phyloP scores from a whole-genome alignment of 805 yeast species.

The Candida hungchunana region DNA sequence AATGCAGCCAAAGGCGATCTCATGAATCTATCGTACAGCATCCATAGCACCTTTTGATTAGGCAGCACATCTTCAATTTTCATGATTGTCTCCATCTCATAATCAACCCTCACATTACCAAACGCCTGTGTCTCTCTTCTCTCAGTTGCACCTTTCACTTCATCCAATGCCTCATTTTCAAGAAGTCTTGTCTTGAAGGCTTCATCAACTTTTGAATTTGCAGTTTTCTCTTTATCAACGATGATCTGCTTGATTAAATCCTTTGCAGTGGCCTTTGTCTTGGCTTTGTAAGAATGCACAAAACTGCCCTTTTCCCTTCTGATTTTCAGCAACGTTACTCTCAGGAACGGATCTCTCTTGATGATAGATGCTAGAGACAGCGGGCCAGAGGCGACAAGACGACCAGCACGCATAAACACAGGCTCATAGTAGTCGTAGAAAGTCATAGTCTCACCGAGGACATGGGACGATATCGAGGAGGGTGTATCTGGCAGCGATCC shows the following conservation, averaged over 20 bases:
- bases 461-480: slow-evolving; percentile 1
- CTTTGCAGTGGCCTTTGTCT: slow-evolving; percentile 8
- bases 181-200: slow-evolving; percentile 30
- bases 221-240: slow-evolving; percentile 15
- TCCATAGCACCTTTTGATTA: slow-evolving; percentile 21
- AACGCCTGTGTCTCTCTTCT: slow-evolving; percentile 15
- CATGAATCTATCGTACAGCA: slow-evolving; percentile 21
- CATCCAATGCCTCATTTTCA: slow-evolving; percentile 37
- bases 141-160: slow-evolving; percentile 22
- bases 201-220: slow-evolving; percentile 20
- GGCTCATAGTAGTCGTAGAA: slow-evolving; percentile 30
- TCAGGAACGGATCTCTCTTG: slow-evolving; percentile 29
- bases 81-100: slow-evolving; percentile 20
- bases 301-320: slow-evolving; percentile 26
- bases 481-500: slow-evolving; percentile 4
- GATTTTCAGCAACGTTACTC: slow-evolving; percentile 23
- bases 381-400: slow-evolving; percentile 31
- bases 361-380: slow-evolving; percentile 27
- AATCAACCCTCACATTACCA: slow-evolving; percentile 9
- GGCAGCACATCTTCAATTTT: slow-evolving; percentile 23
- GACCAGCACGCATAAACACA: slow-evolving; percentile 28
- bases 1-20: slow-evolving; percentile 17
- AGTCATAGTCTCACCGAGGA: slow-evolving; percentile 18
- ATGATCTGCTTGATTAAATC: slow-evolving; percentile 21
- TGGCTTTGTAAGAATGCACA: slow-evolving; percentile 5